Base-by-base conservation (phyloP, 805 yeast genomes). In the Deakozyma indianensis region DNA sequence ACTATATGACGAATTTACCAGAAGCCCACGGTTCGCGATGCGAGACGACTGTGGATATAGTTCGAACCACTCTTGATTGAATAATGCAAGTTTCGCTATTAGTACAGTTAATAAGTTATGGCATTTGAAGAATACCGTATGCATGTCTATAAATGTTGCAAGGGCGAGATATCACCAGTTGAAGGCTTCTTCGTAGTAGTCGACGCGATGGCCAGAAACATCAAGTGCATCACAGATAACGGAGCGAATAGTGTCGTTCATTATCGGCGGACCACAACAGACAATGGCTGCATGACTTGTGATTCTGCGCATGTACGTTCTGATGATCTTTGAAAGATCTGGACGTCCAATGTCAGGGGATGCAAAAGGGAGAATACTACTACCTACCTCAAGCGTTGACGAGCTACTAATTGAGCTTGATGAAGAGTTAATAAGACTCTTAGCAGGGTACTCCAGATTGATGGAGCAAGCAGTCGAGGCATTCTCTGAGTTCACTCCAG, bases 181-280 rank as follows among this genome's bases (percentile, higher is more conserved):
- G 42, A 60, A 62, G 1, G 64, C 62, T 46, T 62, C 66, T 48
- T 62, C 66, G 43, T 54, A 62, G 41, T 59, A 62, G 42, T 60
- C 64, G 1, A 62, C 56, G 4, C 55, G 50, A 43, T 43, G 62
- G 53, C 22, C 53, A 42, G 45, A 47, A 23, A 11, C 53, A 43
- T 41, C 48, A 38, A 43, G 62, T 52, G 48, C 49, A 2, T 54
- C 22, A 16, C 64, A 55, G 20, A 69, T 48, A 2, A 52, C 50
- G n/a, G 65, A 59, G 53, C 87, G 69, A 22, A 77, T 49, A 2
- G 61, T 64, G 55, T 81, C 88, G 47, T 70, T 77, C 66, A 77
- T 71, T 15, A 56, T 48, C 28, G 78, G 70, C 40, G 77, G 80
- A 3, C 84, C 84, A 63, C 84, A 78, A 1, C 75, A 66, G 25